These are phyloP conservation scores for Nicotiana sylvestris DNA, from an alignment of 257 asterid species.

Conservation along the genomic window DNA sequence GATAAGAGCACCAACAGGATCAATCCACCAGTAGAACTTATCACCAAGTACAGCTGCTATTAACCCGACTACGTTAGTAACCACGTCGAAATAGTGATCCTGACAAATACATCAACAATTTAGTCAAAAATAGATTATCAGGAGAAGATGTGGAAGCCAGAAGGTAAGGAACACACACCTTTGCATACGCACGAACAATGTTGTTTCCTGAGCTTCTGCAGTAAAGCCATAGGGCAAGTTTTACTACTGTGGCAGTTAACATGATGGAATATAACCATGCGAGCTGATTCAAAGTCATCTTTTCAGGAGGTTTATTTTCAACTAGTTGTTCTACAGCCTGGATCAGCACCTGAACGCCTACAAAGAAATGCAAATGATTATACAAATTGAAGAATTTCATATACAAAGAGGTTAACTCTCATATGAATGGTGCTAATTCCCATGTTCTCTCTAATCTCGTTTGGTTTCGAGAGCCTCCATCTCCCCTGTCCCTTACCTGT, in stretches of 20 bases:
- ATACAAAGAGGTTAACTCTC: not conserved
- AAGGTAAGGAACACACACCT: not conserved
- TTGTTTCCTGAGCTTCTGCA: slow-evolving; percentile 41
- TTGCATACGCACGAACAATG: slow-evolving; percentile 33
- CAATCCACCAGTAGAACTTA: slow-evolving; percentile 48
- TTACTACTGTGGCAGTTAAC: slow-evolving; percentile 37
- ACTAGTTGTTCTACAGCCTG: slow-evolving; percentile 23
- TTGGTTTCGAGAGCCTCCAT: not conserved
- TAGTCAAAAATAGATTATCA: not conserved
- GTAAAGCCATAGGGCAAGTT: slow-evolving; percentile 40
- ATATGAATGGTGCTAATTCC: not conserved
- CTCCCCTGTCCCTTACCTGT: not conserved
- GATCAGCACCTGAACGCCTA: slow-evolving; percentile 19
- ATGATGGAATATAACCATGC: slow-evolving; percentile 37
- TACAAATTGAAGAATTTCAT: not conserved
- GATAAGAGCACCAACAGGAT: slow-evolving; percentile 40
- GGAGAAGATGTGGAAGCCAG: not conserved
- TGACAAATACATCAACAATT: not conserved
- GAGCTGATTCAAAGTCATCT: slow-evolving; percentile 19
- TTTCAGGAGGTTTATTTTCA: slow-evolving; percentile 19
- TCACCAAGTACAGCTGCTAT: slow-evolving; percentile 41
- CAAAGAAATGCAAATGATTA: not conserved
- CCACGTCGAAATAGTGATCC: slow-evolving; percentile 41
- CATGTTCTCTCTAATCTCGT: not conserved
- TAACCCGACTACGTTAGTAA: slow-evolving; percentile 38